Percentiles rank a stretch among this genome's conserved stretches.
phyloP scores from a whole-genome alignment of 495 filamentous ascomycete species.

The Daldinia grandis region DNA sequence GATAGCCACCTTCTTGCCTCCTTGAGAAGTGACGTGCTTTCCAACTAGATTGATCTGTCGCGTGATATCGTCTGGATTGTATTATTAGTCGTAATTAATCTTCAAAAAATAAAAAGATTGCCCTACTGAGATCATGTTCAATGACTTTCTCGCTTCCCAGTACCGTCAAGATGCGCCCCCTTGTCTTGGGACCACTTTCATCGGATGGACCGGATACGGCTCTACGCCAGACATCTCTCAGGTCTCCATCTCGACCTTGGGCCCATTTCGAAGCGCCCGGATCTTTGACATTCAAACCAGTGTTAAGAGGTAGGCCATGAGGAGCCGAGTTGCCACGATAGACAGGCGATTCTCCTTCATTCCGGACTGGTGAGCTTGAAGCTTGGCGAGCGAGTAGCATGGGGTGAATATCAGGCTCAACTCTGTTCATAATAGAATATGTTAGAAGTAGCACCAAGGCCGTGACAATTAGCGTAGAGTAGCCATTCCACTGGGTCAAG shows the following conservation, averaged over 20 bases:
- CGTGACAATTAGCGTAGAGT: conserved; percentile 70
- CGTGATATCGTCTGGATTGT: conserved; percentile 67
- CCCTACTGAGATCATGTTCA: conserved; percentile 70
- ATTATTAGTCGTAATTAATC: conserved; percentile 19
- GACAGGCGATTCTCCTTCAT: conserved; percentile 82
- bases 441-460: conserved; percentile 62
- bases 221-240: conserved; percentile 90
- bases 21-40: conserved; percentile 70
- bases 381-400: conserved; percentile 88
- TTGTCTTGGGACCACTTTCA: conserved; percentile 64
- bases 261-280: conserved; percentile 83
- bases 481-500: conserved; percentile 80
- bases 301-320: conserved; percentile 80
- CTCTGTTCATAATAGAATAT: conserved; percentile 61
- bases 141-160: conserved; percentile 75
- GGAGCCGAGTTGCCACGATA: conserved; percentile 85
- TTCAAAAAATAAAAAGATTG: conserved; percentile 1
- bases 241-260: conserved; percentile 82
- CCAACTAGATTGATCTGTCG: conserved; percentile 90
- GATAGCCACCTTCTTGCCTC: conserved; percentile 82
- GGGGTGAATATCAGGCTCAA: conserved; percentile 89
- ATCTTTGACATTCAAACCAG: conserved; percentile 86
- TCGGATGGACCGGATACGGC: conserved; percentile 71
- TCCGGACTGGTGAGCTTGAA: conserved; percentile 76
- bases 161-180: conserved; percentile 82